Evolutionary conservation across 495 filamentous ascomycete genomes (phyloP).

Genomic region (Rhypophila decipiens): DNA sequence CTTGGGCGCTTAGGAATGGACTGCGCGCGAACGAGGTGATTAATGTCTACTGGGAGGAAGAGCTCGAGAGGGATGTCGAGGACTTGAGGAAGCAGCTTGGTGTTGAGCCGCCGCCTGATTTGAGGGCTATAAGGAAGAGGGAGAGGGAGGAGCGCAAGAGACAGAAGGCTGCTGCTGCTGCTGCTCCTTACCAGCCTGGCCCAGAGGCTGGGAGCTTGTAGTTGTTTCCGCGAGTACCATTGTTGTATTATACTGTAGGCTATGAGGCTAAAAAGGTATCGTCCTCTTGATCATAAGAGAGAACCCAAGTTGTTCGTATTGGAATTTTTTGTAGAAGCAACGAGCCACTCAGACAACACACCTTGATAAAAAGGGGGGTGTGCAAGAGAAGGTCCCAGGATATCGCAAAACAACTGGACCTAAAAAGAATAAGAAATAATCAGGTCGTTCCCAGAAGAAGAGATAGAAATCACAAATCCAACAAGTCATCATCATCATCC

Average conservation of each 20-base stretch:
- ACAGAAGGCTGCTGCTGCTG: constrained; percentile 18
- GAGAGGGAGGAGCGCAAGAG: constrained; percentile 62
- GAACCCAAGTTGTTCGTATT: background rate
- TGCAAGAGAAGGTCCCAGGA: background rate
- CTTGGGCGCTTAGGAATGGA: constrained; percentile 88
- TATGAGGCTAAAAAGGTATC: background rate
- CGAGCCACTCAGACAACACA: background rate
- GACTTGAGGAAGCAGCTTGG: constrained; percentile 66
- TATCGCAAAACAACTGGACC: background rate
- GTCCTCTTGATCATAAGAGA: background rate
- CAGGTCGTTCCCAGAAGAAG: background rate
- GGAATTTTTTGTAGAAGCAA: no score
- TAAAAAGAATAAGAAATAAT: background rate
- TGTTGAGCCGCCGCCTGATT: constrained; percentile 84
- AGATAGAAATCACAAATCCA: constrained; percentile 43
- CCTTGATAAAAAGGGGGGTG: background rate
- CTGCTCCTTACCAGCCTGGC: no score
- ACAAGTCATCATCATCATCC: constrained; percentile 79
- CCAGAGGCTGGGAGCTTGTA: no score
- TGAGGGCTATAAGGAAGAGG: constrained; percentile 69
- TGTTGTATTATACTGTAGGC: background rate
- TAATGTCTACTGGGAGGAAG: constrained; percentile 98
- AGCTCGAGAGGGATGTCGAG: constrained; percentile 77
- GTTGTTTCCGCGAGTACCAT: background rate
- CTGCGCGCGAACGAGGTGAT: constrained; percentile 72